phyloP scores from a whole-genome alignment of 1,284 basidiomycete genomes.

The Trichosporon inkin region DNA sequence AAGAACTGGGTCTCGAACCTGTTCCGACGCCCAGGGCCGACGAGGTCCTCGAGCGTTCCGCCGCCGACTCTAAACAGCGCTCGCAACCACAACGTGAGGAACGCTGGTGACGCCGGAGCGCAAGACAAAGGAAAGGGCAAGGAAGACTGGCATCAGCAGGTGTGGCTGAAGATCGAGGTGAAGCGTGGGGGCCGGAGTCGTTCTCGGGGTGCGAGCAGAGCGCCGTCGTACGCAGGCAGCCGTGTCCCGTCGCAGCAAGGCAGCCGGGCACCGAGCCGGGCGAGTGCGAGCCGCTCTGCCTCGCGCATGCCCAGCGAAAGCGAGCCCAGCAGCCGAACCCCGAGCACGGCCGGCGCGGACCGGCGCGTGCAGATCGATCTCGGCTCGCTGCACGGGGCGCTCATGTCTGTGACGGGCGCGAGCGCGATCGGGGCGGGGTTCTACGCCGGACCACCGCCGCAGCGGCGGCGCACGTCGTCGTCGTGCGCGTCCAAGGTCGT shows the following conservation, averaged over 20 bases:
- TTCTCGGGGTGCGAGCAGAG: neutral
- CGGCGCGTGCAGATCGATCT: neutral
- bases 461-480: neutral
- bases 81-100: conserved; percentile 7
- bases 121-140: conserved; percentile 9
- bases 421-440: neutral
- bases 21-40: conserved; percentile 16
- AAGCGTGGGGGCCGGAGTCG: conserved; percentile 8
- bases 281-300: neutral
- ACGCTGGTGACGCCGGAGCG: neutral
- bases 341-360: neutral
- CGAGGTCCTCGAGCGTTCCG: conserved; percentile 28
- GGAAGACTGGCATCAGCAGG: conserved; percentile 21
- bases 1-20: conserved; percentile 23
- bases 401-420: neutral
- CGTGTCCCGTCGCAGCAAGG: neutral
- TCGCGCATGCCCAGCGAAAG: neutral
- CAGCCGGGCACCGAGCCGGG: conserved; percentile 8
- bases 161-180: conserved; percentile 22
- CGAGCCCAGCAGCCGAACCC: neutral
- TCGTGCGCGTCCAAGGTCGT: conserved; percentile 18
- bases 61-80: conserved; percentile 12
- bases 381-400: neutral
- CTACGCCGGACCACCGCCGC: neutral
- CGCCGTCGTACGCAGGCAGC: neutral